Base-by-base conservation (phyloP, 2,329 filamentous ascomycete genomes). In the Fusarium sp. region DNA sequence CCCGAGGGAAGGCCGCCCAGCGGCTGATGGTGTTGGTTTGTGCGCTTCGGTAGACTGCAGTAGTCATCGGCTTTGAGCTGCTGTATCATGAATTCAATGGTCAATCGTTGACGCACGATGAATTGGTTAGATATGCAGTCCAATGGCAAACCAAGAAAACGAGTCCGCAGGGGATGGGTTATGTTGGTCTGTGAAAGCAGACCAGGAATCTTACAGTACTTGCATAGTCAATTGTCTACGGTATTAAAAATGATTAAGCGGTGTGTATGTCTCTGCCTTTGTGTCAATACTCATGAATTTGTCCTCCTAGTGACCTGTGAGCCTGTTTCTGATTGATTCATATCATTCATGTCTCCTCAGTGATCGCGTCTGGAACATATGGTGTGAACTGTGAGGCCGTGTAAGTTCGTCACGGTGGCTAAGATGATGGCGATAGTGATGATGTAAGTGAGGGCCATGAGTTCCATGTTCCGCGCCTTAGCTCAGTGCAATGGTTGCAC, bases 361-460 rank as follows among this genome's bases (percentile, higher is more conserved):
- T 46, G 46, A 55, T 68, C 30, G 23, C 45, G 38, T n/a, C 52
- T 41, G 46, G 41, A 37, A 54, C 65, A 60, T 46, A 32, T 45
- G 56, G 62, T 54, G 57, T 70, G 40, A 49, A 37, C 32, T n/a
- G 32, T 18, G 18, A 53, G 56, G 52, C 42, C 42, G 69, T 67
- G 56, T 62, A 66, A 67, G 56, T 69, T 69, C 65, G 52, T 54
- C 56, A 58, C 41, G 59, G 64, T 71, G 64, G 62, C 69, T 70
- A 27, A 67, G 32, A 53, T 60, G 45, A 59, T 71, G 59, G 60
- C 42, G 23, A 67, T 62, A 57, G 64, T 66, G 61, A 72, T 72
- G 69, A 72, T 72, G 69, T 72, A 72, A 72, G 66, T 73, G 60
- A 70, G 53, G 61, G 44, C 69, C 53, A 67, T 53, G 44, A 73